Base-by-base conservation (phyloP, 1,139 yeast species). In the Saccharomyces pastorianus region DNA sequence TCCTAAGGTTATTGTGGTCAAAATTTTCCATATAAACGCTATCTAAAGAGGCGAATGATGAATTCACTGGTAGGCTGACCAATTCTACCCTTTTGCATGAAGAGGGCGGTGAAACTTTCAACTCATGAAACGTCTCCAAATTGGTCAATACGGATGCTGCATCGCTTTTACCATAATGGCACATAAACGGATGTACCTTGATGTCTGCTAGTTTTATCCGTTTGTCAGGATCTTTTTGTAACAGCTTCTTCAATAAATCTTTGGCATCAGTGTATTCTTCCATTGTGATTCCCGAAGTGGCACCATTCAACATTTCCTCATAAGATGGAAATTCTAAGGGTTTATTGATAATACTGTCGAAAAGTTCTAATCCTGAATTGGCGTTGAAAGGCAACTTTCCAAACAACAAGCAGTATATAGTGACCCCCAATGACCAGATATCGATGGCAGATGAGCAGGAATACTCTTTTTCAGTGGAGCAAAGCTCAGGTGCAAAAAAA, bases 341-440 rank as follows among this genome's bases (percentile, higher is more conserved):
- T 46, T 84, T 79, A 55, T 81, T 80, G 23, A 83, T 88, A 61
- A 95, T 93, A 14, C 85, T 93, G 56, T 85, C 86, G 69, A 93
- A 93, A 50, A 95, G 76, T 58, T 86, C 93, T 70, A 81, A 87
- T 67, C 93, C 99, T 51, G 85, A 84, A 50, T 86, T 93, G 0
- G 97, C 96, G 66, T 84, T 83, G 68, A 93, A 95, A 1, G 99
- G 99, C 47, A 93, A 81, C 58, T 79, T 77, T 8, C 99, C 99
- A 72, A 88, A 93, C 25, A 93, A 70, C 47, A 95, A 74, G 69
- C 99, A 91, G 68, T 84, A 93, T 23, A 95, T 73, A 0, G 99
- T 93, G 1, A 93, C 91, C 3, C 99, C 99, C 38, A 91, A 71
- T 0, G 99, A 97, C 99, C 99, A 95, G 14, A 91, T 85, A 70